Base-by-base conservation (phyloP, 2,329 filamentous ascomycete genomes). In the Chalaropsis thielavioides region DNA sequence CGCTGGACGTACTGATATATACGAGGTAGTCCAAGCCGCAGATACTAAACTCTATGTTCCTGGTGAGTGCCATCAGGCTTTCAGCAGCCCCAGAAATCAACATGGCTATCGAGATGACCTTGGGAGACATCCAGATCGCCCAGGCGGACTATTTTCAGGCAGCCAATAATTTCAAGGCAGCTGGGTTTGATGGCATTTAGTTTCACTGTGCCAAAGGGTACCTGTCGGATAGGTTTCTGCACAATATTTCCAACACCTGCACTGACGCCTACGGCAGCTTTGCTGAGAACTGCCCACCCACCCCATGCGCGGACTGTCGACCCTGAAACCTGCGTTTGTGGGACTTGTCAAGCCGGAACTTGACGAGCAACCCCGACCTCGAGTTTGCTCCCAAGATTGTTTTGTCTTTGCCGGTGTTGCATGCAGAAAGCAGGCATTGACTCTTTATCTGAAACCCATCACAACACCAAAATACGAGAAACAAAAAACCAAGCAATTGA, bases 111-210 rank as follows among this genome's bases (percentile, higher is more conserved):
- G 84, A 79, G 27, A 82, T 92, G 80, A 86, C 81, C 0, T 77
- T 82, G 62, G 75, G 80, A 0, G 87, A 90, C 19, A 92, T 92
- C 64, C 76, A 81, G 69, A 72, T 79, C 2, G 78, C 85, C 68
- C 87, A 90, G 73, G 72, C 71, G 0, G 83, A 83, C 0, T 90
- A 81, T 72, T 80, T 79, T 1, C 78, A 76, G 0, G 80, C 81
- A 0, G 77, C 80, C 0, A 78, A 78, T 67, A 78, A 82, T 35
- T 81, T 87, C 0, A 71, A 89, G 2, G 73, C 83, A 15, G 79
- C 80, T 19, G 88, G 89, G 0, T 86, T 86, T 54, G 88, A 92
- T 70, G 85, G 83, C 8, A 83, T 91, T 64, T 86, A 90, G 69
- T 73, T 77, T 19, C 76, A 79, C 69, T 62, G 62, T 2, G 81